Base-by-base conservation (phyloP, 2,329 filamentous ascomycete genomes). In the Aspergillus pseudoterreus region DNA sequence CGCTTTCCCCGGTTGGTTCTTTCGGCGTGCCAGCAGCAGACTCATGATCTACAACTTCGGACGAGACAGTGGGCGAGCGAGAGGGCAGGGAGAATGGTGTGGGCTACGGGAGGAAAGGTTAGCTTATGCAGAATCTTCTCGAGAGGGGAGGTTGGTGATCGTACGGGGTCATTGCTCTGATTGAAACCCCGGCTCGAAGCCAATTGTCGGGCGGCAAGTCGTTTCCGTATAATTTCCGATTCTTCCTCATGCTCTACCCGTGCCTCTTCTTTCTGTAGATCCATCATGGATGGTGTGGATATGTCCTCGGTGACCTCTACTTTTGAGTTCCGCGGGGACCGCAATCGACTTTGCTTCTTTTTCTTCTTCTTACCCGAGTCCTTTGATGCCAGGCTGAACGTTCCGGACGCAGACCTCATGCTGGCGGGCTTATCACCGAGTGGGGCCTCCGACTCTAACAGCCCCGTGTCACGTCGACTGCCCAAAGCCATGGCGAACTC, bases 401-500 rank as follows among this genome's bases (percentile, higher is more conserved):
- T 73, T n/a, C 71, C 74, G 8, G 75, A 76, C 14, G 76, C 64
- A 21, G 72, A 71, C 43, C 64, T 65, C 35, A 65, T 62, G 38
- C 67, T 69, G 22, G 64, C 65, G 8, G 73, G 84, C 56, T 81
- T 87, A 43, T 80, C 82, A 62, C 87, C 91, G 59, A 85, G 86
- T 43, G 82, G 80, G 63, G 90, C 87, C 51, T 94, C 90, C 14
- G 75, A 75, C 39, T 74, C 75, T 27, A 75, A 38, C 14, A 38
- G 67, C 3, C 73, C 74, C 1, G 80, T 83, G n/a, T 80, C 81
- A 58, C 87, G 83, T 47, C 87, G 82, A 54, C 91, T 57, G 3
- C 49, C 86, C 55, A 96, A 78, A 3, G 85, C 84, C 67, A 95
- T 85, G 2, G 91, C 89, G 61, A 97, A 95, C 64, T 96, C 92